Conservation (phyloP, 371 early-diverging fungal genomes). For the Rhizopus arrhizus region DNA sequence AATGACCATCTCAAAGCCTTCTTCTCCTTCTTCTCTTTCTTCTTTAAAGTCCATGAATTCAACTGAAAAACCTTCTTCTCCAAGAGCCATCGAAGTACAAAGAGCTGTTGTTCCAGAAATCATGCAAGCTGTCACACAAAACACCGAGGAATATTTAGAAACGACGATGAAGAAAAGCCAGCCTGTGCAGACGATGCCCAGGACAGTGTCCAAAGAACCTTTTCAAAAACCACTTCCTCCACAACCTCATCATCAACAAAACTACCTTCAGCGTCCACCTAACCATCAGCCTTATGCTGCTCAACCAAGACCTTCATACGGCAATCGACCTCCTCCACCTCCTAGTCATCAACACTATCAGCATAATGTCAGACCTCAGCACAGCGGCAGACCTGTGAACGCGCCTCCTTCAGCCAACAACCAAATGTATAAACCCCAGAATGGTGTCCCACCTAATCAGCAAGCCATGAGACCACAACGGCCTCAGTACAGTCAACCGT, state of each 20-base stretch:
- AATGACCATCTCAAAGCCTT: conserved; percentile 18
- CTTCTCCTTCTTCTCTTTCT: conserved; percentile 2
- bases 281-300: no score
- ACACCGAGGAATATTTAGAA: conserved; percentile 24
- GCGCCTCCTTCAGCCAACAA: neutral
- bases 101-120: conserved; percentile 26
- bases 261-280: no score
- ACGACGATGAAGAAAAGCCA: neutral
- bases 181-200: neutral
- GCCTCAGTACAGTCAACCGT: conserved; percentile 4
- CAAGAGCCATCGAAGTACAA: conserved; percentile 30
- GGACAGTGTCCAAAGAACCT: neutral
- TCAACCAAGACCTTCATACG: conserved; percentile 5
- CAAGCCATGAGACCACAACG: neutral
- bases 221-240: neutral
- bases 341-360: neutral
- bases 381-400: neutral
- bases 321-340: conserved; percentile 1
- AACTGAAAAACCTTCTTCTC: conserved; percentile 27
- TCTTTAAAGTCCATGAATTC: conserved; percentile 9
- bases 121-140: conserved; percentile 40
- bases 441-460: conserved; percentile 7
- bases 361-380: no score
- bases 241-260: conserved; percentile 8
- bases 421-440: conserved; percentile 1